phyloP scores from a whole-genome alignment of 352 stramenopile species.

The Achlya hypogyna region DNA sequence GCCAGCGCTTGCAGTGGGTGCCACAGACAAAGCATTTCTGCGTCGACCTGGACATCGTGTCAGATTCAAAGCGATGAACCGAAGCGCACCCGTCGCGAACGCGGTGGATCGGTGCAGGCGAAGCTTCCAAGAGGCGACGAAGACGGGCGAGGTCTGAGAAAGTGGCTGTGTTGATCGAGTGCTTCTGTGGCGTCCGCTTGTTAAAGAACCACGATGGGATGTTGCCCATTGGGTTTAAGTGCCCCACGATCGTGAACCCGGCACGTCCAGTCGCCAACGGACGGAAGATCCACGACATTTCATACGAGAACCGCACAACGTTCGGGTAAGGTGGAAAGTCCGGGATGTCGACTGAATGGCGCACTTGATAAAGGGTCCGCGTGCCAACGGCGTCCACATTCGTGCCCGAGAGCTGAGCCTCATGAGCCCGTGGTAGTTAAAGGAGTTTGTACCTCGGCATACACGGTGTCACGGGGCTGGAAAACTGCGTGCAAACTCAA shows the following conservation, averaged over 20 bases:
- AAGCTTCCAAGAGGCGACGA: conserved; percentile 8
- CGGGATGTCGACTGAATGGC: background rate
- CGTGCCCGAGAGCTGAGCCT: conserved; percentile 26
- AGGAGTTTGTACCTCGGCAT: conserved; percentile 25
- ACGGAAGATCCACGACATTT: background rate
- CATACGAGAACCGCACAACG: background rate
- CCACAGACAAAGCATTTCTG: conserved; percentile 2
- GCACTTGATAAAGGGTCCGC: conserved; percentile 24
- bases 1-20: conserved; percentile 2
- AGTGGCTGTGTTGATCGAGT: background rate
- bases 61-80: background rate
- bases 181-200: background rate
- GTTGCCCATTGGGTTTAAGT: conserved; percentile 2
- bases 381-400: conserved; percentile 28
- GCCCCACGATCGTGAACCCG: background rate
- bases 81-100: background rate
- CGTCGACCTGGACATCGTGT: background rate
- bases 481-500: conserved; percentile 41
- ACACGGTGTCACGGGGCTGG: conserved; percentile 37
- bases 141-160: conserved; percentile 6
- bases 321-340: background rate
- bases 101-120: background rate
- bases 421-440: background rate
- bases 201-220: conserved; percentile 9
- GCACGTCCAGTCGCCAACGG: background rate